Conservation (phyloP, 306 rosid species). For the Inga laurina region DNA sequence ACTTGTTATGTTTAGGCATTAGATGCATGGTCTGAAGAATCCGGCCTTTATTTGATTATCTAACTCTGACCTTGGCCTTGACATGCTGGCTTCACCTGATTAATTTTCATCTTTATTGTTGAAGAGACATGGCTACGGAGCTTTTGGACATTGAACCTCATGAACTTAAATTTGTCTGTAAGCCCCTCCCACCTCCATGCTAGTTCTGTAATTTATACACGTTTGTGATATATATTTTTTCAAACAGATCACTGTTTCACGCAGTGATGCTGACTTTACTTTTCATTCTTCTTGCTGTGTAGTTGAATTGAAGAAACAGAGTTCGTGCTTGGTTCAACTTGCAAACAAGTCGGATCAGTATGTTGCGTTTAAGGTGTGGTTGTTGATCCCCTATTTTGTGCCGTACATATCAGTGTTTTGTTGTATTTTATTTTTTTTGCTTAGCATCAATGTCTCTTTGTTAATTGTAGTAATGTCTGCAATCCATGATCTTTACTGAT, state of each 20-base stretch:
- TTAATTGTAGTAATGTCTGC: background rate
- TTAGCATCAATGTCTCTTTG: background rate
- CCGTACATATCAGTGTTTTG: background rate
- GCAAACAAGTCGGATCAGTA: conserved; percentile 58
- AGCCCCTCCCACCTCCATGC: conserved; percentile 21
- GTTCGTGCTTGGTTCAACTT: conserved; percentile 71
- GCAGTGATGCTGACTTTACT: conserved; percentile 6
- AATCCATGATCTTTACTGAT: background rate
- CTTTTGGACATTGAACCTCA: conserved; percentile 73
- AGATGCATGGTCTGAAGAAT: background rate
- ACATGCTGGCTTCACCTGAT: conserved; percentile 2
- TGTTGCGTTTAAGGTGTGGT: conserved; percentile 85
- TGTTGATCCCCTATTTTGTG: background rate
- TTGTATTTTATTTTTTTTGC: background rate
- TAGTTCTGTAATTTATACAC: background rate
- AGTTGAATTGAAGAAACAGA: conserved; percentile 92
- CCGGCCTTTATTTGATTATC: background rate
- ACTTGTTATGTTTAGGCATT: background rate
- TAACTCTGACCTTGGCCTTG: background rate
- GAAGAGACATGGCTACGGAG: conserved; percentile 58
- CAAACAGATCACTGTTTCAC: background rate
- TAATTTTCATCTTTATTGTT: conserved; percentile 19
- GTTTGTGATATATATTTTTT: background rate
- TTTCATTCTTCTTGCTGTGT: conserved; percentile 8
- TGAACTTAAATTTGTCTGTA: conserved; percentile 80